phyloP scores from a whole-genome alignment of 768 basidiomycete genomes.

The Amanita pseudoporphyria region DNA sequence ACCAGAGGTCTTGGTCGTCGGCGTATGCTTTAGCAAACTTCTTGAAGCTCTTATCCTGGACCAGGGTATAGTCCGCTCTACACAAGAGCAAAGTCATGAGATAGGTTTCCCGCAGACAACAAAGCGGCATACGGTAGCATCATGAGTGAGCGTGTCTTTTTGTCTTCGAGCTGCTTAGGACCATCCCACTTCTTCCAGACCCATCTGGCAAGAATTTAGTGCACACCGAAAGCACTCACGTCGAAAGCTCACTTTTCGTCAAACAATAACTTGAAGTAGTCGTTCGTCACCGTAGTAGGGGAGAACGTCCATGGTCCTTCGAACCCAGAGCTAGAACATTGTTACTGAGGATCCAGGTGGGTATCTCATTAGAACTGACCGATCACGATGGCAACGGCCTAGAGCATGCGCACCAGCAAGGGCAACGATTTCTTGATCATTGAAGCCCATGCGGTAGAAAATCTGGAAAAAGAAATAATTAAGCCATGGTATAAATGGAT shows the following conservation, averaged over 20 bases:
- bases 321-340: constrained; percentile 51
- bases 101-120: not conserved
- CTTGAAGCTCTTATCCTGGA: constrained; percentile 88
- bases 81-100: constrained; percentile 1
- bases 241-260: constrained; percentile 56
- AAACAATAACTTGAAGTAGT: constrained; percentile 78
- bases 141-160: constrained; percentile 83
- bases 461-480: constrained; percentile 31
- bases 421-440: constrained; percentile 96
- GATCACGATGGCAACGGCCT: constrained; percentile 85
- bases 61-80: constrained; percentile 82
- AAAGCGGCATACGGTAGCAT: constrained; percentile 75
- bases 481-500: constrained; percentile 3
- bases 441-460: constrained; percentile 93
- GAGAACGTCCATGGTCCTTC: constrained; percentile 96
- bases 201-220: constrained; percentile 38
- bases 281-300: constrained; percentile 80
- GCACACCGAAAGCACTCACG: not conserved
- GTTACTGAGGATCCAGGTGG: not conserved
- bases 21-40: constrained; percentile 85
- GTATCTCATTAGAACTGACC: constrained; percentile 27
- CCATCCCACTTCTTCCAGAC: constrained; percentile 95
- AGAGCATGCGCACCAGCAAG: constrained; percentile 92
- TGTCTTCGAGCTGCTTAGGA: constrained; percentile 91
- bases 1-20: constrained; percentile 76